These are phyloP conservation scores for Excoecaria cochinchinensis DNA, from an alignment of 345 rosid genomes.

Conservation along the genomic window DNA sequence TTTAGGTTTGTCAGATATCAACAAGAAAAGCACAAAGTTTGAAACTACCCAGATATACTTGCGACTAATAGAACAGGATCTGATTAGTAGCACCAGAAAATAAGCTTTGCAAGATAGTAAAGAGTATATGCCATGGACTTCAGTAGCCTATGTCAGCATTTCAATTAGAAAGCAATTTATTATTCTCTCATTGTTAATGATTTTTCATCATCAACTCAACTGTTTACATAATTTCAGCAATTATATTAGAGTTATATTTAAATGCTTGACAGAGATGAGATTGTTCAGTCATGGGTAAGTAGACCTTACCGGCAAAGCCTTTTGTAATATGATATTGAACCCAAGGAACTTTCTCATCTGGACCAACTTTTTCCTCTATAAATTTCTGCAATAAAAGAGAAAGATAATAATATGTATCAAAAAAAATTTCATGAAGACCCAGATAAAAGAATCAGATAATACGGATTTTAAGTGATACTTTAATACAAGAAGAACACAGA, in stretches of 20 bases:
- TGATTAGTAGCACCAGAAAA: neutral
- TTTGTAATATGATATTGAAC: slow-evolving; percentile 49
- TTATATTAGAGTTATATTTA: neutral
- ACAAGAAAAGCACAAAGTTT: neutral
- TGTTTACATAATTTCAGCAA: neutral
- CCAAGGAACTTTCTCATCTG: slow-evolving; percentile 53
- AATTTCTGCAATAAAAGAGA: slow-evolving; percentile 37
- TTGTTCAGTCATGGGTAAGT: neutral
- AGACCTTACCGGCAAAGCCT: slow-evolving; percentile 64
- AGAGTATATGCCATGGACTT: neutral
- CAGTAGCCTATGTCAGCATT: neutral
- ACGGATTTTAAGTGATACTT: neutral
- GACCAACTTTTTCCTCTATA: slow-evolving; percentile 52
- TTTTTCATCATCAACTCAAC: neutral
- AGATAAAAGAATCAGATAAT: neutral
- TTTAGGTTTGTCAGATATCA: neutral
- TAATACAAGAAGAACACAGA: slow-evolving; percentile 2
- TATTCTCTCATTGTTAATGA: neutral
- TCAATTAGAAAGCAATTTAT: neutral
- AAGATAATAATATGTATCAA: neutral
- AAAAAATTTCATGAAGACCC: neutral
- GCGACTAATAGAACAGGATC: neutral
- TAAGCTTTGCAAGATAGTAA: neutral
- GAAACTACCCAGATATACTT: neutral
- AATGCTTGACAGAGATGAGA: neutral